Conservation (phyloP, 2,329 filamentous ascomycete genomes). For the Talaromyces albobiverticillius region DNA sequence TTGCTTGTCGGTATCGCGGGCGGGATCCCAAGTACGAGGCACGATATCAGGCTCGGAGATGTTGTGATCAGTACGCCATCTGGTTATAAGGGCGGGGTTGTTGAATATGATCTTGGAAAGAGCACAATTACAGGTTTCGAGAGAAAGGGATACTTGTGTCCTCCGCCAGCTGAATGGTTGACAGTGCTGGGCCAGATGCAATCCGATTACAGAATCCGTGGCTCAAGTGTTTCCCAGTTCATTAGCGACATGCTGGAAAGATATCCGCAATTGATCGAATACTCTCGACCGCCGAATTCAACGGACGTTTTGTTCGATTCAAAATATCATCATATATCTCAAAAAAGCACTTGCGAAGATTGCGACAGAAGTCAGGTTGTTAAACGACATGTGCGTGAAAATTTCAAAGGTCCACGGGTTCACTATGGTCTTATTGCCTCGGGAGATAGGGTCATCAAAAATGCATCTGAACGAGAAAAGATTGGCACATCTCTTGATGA, state of each 20-base stretch:
- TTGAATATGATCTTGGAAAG: constrained; percentile 24
- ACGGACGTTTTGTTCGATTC: background rate
- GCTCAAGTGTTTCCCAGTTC: background rate
- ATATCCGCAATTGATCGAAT: background rate
- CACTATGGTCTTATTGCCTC: constrained; percentile 22
- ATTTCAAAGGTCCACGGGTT: background rate
- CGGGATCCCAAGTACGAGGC: constrained; percentile 7
- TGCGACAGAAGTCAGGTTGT: background rate
- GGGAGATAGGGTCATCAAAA: constrained; percentile 18
- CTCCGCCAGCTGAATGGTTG: background rate
- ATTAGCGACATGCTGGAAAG: background rate
- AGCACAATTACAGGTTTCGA: background rate
- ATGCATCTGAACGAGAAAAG: background rate
- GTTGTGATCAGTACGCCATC: constrained; percentile 16
- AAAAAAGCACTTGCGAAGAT: background rate
- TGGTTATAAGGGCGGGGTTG: constrained; percentile 14
- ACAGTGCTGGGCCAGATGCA: background rate
- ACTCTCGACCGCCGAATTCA: background rate
- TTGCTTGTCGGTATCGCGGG: constrained; percentile 17
- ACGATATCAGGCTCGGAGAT: constrained; percentile 19
- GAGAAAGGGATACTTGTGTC: background rate
- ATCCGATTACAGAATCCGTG: background rate
- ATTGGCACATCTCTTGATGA: background rate
- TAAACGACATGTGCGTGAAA: background rate
- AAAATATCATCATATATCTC: background rate